Conservation (phyloP, 2,329 filamentous ascomycete species). For the Rutstroemia sp. region DNA sequence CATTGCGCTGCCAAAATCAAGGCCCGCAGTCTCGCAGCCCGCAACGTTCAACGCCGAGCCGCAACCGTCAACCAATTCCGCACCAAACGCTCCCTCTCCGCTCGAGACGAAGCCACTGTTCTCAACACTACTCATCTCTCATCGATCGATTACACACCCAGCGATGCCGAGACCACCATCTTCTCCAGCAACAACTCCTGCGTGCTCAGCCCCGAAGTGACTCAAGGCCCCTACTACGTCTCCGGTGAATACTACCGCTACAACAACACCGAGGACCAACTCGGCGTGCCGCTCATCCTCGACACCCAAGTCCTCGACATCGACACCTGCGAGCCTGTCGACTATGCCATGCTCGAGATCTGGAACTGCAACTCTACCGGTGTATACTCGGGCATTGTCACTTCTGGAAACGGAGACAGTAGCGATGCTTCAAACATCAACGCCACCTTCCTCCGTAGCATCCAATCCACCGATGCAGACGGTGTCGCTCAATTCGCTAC, state of each 20-base stretch:
- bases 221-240: slow-evolving; percentile 47
- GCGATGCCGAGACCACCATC: slow-evolving; percentile 31
- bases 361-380: slow-evolving; percentile 36
- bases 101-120: too few relatives aligned
- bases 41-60: too few relatives aligned
- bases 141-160: slow-evolving; percentile 12
- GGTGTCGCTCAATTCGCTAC: too few relatives aligned
- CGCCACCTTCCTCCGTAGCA: too few relatives aligned
- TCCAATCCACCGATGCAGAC: too few relatives aligned
- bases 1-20: slow-evolving; percentile 34
- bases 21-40: slow-evolving; percentile 11
- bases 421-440: too few relatives aligned
- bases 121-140: too few relatives aligned
- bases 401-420: too few relatives aligned
- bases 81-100: too few relatives aligned
- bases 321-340: slow-evolving; percentile 34
- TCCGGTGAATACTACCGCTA: slow-evolving; percentile 33
- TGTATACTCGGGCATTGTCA: slow-evolving; percentile 31
- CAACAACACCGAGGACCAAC: slow-evolving; percentile 31
- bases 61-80: too few relatives aligned
- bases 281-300: slow-evolving; percentile 27
- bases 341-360: slow-evolving; percentile 31
- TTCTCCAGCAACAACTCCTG: slow-evolving; percentile 39
- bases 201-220: slow-evolving; percentile 44
- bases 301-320: slow-evolving; percentile 36